A percentile compares a stretch with the other conserved stretches of the same genome.
These are phyloP conservation scores for Herpetospermum pedunculosum DNA, from an alignment of 306 rosid genomes.

Conservation along the genomic window DNA sequence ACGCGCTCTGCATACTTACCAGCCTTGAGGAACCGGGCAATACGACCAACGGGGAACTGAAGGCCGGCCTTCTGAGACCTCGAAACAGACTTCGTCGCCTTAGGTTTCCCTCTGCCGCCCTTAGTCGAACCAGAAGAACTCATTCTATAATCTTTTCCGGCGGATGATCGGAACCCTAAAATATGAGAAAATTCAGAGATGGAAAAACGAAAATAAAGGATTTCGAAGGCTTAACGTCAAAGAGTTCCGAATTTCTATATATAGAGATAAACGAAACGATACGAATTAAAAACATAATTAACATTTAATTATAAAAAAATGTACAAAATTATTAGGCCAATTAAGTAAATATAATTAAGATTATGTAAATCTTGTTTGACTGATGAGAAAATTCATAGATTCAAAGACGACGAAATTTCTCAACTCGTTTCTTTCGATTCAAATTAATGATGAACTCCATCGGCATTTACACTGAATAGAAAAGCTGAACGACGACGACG, in stretches of 20 bases:
- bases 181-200: background rate
- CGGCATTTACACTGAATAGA: background rate
- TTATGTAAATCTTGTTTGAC: background rate
- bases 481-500: no score
- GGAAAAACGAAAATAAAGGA: background rate
- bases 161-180: constrained; percentile 1
- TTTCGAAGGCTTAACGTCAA: background rate
- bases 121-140: constrained; percentile 1
- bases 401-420: no score
- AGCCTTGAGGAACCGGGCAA: constrained; percentile 55
- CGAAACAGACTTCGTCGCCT: constrained; percentile 41
- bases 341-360: background rate
- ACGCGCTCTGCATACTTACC: constrained; percentile 68
- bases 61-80: constrained; percentile 69
- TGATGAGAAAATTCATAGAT: background rate
- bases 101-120: constrained; percentile 58
- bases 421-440: background rate
- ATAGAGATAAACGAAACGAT: background rate
- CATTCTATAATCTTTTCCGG: background rate
- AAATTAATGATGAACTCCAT: background rate
- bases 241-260: background rate
- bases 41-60: constrained; percentile 73
- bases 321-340: background rate
- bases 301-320: background rate
- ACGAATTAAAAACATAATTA: background rate